phyloP scores from a whole-genome alignment of 208 protist species.

The Porcisia deanei region DNA sequence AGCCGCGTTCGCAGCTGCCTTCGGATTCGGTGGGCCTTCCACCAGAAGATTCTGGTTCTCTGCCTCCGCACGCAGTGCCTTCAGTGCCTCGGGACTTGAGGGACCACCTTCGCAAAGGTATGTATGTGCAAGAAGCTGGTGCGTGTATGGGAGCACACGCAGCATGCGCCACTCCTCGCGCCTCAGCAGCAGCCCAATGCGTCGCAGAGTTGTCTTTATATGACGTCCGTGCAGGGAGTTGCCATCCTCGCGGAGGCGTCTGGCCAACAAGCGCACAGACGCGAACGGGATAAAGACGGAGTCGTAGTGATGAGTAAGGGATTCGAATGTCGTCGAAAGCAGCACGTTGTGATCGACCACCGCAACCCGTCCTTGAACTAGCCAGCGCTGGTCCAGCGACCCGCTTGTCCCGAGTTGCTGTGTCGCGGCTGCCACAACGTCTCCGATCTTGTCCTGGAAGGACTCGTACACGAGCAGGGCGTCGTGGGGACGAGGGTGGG shows the following conservation, averaged over 20 bases:
- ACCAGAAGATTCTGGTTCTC: constrained; percentile 26
- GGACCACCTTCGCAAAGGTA: constrained; percentile 68
- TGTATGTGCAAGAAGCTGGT: constrained; percentile 80
- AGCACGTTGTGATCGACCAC: constrained; percentile 88
- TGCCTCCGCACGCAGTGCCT: constrained; percentile 52
- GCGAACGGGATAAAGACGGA: constrained; percentile 81
- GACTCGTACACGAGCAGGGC: constrained; percentile 60
- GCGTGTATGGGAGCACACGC: constrained; percentile 71
- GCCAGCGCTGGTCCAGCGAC: constrained; percentile 70
- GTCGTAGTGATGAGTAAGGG: constrained; percentile 84
- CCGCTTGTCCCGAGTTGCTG: constrained; percentile 65
- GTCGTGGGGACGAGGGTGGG: constrained; percentile 65
- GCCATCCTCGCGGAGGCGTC: constrained; percentile 55
- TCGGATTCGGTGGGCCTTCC: background rate
- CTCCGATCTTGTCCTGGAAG: constrained; percentile 64
- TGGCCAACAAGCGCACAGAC: constrained; percentile 64
- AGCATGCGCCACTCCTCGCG: constrained; percentile 43
- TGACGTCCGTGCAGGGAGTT: constrained; percentile 62
- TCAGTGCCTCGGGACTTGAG: constrained; percentile 44
- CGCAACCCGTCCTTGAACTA: constrained; percentile 86
- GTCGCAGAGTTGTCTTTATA: constrained; percentile 45
- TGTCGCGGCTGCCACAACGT: constrained; percentile 59
- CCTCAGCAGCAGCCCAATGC: constrained; percentile 43
- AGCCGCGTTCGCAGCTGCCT: background rate
- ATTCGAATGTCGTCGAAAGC: constrained; percentile 78